Evolutionary conservation across 2,329 filamentous ascomycete species (phyloP).

Genomic region (Acephala macrosclerotiorum): DNA sequence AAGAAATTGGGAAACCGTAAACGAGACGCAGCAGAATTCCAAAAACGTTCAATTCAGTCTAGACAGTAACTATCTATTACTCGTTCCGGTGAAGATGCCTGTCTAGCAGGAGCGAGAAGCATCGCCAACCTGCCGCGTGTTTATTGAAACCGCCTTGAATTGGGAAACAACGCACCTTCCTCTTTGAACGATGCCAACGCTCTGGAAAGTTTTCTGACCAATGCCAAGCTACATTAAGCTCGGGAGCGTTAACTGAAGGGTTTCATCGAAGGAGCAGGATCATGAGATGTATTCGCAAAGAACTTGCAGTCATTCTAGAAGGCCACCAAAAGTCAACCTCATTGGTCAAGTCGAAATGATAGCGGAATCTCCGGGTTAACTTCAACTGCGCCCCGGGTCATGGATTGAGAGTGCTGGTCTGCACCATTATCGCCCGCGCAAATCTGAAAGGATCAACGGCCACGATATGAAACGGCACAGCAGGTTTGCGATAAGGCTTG

Average conservation of each 20-base stretch:
- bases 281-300: background rate
- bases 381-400: background rate
- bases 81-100: background rate
- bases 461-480: background rate
- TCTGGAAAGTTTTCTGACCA: background rate
- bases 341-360: background rate
- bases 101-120: background rate
- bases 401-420: background rate
- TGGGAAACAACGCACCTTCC: background rate
- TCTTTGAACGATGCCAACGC: background rate
- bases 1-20: background rate
- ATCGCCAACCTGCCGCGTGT: background rate
- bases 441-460: background rate
- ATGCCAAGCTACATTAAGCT: background rate
- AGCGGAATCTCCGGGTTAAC: background rate
- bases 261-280: background rate
- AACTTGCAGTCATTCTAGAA: background rate
- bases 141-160: background rate
- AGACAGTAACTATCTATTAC: background rate
- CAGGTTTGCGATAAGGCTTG: background rate
- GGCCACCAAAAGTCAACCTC: background rate
- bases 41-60: background rate
- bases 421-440: background rate
- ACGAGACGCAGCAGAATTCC: background rate
- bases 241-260: background rate